A percentile compares a stretch with the other conserved stretches of the same genome.
Conservation (phyloP, 805 yeast genomes). For the Candida verbasci region DNA sequence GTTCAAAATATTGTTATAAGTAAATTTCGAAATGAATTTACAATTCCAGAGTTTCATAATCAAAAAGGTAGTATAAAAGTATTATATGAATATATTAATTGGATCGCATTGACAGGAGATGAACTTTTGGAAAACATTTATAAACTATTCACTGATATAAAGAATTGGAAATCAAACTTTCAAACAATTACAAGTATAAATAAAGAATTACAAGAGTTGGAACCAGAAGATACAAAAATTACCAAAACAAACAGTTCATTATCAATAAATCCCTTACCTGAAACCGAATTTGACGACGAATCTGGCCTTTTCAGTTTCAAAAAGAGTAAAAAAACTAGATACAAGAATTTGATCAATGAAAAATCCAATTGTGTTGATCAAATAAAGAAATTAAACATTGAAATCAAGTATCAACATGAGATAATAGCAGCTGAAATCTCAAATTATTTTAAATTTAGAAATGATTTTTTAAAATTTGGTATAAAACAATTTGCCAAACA, state of each 20-base stretch:
- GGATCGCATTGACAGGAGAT: conserved; percentile 4
- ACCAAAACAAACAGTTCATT: conserved; percentile 14
- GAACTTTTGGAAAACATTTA: conserved; percentile 22
- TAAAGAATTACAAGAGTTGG: conserved; percentile 24
- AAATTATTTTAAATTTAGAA: conserved; percentile 50
- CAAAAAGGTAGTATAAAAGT: neutral
- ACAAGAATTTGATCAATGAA: conserved; percentile 38
- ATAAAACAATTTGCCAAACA: conserved; percentile 25
- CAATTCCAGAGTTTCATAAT: neutral
- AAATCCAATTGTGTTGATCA: conserved; percentile 39
- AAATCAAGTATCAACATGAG: conserved; percentile 56
- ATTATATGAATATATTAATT: conserved; percentile 6
- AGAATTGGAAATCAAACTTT: conserved; percentile 29
- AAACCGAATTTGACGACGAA: conserved; percentile 13
- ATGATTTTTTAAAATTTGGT: conserved; percentile 33
- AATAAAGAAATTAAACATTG: conserved; percentile 40
- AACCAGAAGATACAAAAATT: conserved; percentile 10
- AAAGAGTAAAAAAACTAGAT: conserved; percentile 49
- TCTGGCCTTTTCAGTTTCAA: conserved; percentile 30
- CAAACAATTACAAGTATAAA: conserved; percentile 22
- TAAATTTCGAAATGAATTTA: neutral
- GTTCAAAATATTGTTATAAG: conserved; percentile 15
- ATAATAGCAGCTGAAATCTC: conserved; percentile 58
- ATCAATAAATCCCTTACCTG: conserved; percentile 11
- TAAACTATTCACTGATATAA: conserved; percentile 19